Percentiles rank a stretch among this genome's conserved stretches.
phyloP scores from a whole-genome alignment of 495 filamentous ascomycete genomes.

The Hypoxylon cercidicola region DNA sequence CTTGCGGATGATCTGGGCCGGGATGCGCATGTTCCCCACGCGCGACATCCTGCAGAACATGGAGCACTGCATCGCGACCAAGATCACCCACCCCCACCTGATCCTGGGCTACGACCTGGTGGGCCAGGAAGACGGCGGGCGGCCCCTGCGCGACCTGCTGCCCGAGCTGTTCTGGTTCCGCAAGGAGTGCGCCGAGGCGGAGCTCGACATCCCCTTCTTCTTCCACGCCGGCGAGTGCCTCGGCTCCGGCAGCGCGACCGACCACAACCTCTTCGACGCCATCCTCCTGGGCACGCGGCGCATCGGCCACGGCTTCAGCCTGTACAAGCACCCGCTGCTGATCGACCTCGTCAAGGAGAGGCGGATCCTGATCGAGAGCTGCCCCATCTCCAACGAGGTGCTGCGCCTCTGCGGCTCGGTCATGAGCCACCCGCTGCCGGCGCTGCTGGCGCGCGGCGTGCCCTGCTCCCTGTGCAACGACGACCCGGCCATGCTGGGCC shows the following conservation, averaged over 20 bases:
- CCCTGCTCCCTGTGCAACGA: slow-evolving; percentile 82
- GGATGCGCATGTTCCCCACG: slow-evolving; percentile 68
- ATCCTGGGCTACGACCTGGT: slow-evolving; percentile 91
- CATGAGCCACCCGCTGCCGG: slow-evolving; percentile 82
- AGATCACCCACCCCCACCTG: slow-evolving; percentile 78
- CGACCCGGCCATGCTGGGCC: slow-evolving; percentile 83
- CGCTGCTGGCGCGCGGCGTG: slow-evolving; percentile 85
- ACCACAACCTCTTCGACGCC: slow-evolving; percentile 91
- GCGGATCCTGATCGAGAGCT: slow-evolving; percentile 86
- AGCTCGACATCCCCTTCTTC: slow-evolving; percentile 91
- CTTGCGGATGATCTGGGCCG: slow-evolving; percentile 87
- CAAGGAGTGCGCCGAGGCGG: slow-evolving; percentile 80
- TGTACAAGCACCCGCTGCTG: slow-evolving; percentile 92
- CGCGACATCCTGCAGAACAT: slow-evolving; percentile 78
- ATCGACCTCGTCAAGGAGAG: slow-evolving; percentile 88
- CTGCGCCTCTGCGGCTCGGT: slow-evolving; percentile 80
- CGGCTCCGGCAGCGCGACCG: slow-evolving; percentile 77
- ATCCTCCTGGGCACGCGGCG: slow-evolving; percentile 86
- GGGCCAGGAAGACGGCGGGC: slow-evolving; percentile 82
- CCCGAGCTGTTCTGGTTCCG: slow-evolving; percentile 93
- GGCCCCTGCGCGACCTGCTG: slow-evolving; percentile 77
- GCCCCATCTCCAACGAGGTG: slow-evolving; percentile 86
- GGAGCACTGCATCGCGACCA: slow-evolving; percentile 84
- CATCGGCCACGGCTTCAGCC: slow-evolving; percentile 87
- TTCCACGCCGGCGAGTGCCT: slow-evolving; percentile 92